Evolutionary conservation across 305 asterid genomes (phyloP).

Genomic region (Plantago coronopus): DNA sequence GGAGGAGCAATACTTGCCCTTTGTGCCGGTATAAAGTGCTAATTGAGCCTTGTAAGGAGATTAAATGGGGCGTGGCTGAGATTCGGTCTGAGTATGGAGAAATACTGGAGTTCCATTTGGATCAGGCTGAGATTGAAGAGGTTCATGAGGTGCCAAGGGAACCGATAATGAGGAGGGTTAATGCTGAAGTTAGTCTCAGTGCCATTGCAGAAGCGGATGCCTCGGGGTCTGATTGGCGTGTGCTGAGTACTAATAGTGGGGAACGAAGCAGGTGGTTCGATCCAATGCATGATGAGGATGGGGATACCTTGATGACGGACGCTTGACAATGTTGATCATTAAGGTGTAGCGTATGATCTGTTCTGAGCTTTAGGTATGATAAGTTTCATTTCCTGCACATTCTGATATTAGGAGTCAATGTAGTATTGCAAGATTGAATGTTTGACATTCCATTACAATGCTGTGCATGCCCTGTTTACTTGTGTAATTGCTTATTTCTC

Average conservation of each 20-base stretch:
- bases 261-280: constrained; percentile 26
- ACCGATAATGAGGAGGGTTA: constrained; percentile 8
- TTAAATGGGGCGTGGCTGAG: neutral
- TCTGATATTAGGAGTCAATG: neutral
- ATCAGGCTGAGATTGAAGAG: constrained; percentile 15
- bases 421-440: neutral
- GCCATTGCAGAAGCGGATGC: constrained; percentile 21
- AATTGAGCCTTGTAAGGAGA: constrained; percentile 18
- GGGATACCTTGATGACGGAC: constrained; percentile 60
- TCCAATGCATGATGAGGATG: constrained; percentile 53
- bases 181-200: constrained; percentile 16
- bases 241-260: constrained; percentile 11
- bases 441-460: too few species aligned
- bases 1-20: constrained; percentile 53
- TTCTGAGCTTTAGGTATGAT: constrained; percentile 27
- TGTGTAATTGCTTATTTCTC: neutral
- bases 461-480: too few species aligned
- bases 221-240: constrained; percentile 21
- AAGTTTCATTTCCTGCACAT: neutral
- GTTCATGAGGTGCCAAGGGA: constrained; percentile 22
- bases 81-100: neutral
- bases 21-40: constrained; percentile 51
- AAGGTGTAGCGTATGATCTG: constrained; percentile 6
- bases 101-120: neutral
- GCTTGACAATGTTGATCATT: constrained; percentile 26